Evolutionary conservation across 1,284 basidiomycete genomes (phyloP), one percentile per base, ranked within the genome.

Genomic region (Boletus smithii): DNA sequence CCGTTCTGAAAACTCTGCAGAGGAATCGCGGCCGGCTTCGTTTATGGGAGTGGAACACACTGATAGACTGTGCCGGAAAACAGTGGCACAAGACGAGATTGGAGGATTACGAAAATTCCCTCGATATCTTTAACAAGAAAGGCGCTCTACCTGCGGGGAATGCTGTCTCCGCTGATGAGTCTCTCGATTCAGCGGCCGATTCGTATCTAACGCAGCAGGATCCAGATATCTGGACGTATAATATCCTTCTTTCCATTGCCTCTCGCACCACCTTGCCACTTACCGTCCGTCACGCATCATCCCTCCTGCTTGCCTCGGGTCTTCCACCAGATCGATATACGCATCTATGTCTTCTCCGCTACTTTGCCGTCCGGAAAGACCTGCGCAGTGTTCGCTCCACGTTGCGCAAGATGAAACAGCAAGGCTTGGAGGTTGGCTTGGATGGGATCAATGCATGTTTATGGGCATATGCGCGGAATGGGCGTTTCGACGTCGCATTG

Each of bases 21-120:
- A 67, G 67, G 22, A 68, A 68, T 11, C 80, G 77, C 7, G 82
- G 79, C 23, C 67, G 51, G 10, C 62, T 88, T 30, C 70, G 74
- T 50, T 55, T 70, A 13, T 79, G 79, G 73, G 79, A 89, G 62
- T 89, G 87, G 84, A 90, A 89, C 60, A 70, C 78, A 7, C 72
- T 91, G 35, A 77, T 89, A 50, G 74, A 85, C 57, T 73, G 72
- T 61, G 79, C 82, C 0, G 85, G 81, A n/a, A 77, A 74, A 51
- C 83, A 84, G 1, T 79, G 76, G 69, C 74, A 85, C 50, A 79
- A 74, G 59, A 76, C 76, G 30, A 67, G 70, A 24, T 53, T 71
- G 38, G 73, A 75, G 46, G 80, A 86, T 49, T 84, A 83, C 63
- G 71, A 75, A 47, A 69, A 73, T 31, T 75, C 84, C n/a, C 66